These are phyloP conservation scores for Apiospora pterosperma DNA, from an alignment of 2,329 filamentous ascomycete genomes.

Conservation along the genomic window DNA sequence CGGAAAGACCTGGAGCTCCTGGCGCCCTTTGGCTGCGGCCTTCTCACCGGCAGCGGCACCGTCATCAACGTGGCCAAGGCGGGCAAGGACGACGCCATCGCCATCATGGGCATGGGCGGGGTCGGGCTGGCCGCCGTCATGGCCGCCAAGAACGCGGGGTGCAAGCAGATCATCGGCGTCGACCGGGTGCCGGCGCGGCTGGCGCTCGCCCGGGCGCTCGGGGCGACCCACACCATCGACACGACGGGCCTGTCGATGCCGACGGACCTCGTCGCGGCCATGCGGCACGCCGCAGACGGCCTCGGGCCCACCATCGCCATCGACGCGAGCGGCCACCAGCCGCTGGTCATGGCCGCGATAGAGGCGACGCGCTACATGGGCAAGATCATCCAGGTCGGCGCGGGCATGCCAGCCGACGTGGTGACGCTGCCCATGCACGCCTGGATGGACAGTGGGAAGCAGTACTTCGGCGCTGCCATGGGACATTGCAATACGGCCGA, in stretches of 20 bases:
- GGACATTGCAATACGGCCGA: conserved; percentile 36
- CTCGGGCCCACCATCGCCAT: conserved; percentile 42
- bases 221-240: conserved; percentile 43
- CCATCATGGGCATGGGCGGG: conserved; percentile 10
- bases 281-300: conserved; percentile 44
- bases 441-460: conserved; percentile 44
- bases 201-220: conserved; percentile 63
- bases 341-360: conserved; percentile 34
- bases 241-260: conserved; percentile 17
- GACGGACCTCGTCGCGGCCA: conserved; percentile 39
- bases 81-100: conserved; percentile 5
- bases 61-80: conserved; percentile 9
- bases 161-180: conserved; percentile 41
- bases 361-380: conserved; percentile 40
- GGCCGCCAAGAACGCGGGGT: conserved; percentile 7
- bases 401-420: conserved; percentile 38
- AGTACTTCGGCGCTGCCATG: conserved; percentile 39
- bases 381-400: conserved; percentile 47
- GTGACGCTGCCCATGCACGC: conserved; percentile 38
- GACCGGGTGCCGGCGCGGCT: conserved; percentile 64
- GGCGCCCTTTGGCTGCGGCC: conserved; percentile 9
- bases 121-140: conserved; percentile 11
- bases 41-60: conserved; percentile 9
- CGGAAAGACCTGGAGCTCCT: conserved; percentile 10
- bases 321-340: conserved; percentile 46